phyloP scores from a whole-genome alignment of 371 early-diverging fungal species.

The Basidiobolus meristosporus region DNA sequence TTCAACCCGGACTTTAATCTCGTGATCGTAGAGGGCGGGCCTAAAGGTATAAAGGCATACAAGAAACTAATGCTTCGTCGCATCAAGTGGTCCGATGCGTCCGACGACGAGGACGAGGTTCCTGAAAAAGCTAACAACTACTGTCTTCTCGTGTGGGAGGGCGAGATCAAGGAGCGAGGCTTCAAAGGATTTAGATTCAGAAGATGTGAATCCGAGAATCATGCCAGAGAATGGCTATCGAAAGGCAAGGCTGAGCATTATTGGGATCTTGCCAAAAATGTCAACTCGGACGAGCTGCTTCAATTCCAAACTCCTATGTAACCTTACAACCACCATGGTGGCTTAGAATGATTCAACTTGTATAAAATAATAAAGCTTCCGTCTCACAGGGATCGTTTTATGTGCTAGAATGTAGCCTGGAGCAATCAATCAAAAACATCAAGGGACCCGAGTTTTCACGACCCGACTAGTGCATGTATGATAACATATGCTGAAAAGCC shows the following conservation, averaged over 20 bases:
- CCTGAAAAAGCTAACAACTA: constrained; percentile 23
- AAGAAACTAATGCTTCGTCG: constrained; percentile 90
- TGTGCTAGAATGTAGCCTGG: too few relatives aligned
- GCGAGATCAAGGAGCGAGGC: constrained; percentile 47
- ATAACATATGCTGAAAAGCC: too few relatives aligned
- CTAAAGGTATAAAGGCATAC: constrained; percentile 71
- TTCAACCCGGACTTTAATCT: constrained; percentile 48
- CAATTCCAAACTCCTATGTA: too few relatives aligned
- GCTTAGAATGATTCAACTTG: too few relatives aligned
- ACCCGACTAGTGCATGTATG: too few relatives aligned
- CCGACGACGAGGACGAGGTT: constrained; percentile 10
- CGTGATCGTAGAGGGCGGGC: constrained; percentile 88
- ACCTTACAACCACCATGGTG: too few relatives aligned
- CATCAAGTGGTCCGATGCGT: constrained; percentile 75
- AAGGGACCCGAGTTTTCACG: too few relatives aligned
- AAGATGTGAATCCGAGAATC: constrained; percentile 50
- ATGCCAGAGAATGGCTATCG: constrained; percentile 46
- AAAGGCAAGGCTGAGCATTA: constrained; percentile 50
- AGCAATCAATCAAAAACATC: too few relatives aligned
- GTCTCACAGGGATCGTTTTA: too few relatives aligned
- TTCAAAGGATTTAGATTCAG: constrained; percentile 63
- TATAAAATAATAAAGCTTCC: too few relatives aligned
- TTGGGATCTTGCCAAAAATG: constrained; percentile 60
- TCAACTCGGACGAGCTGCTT: background rate
- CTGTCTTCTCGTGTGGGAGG: constrained; percentile 87